Percentiles rank a stretch among this genome's conserved stretches.
These are phyloP conservation scores for Tricholoma matsutake DNA, from an alignment of 768 basidiomycete species.

Conservation along the genomic window DNA sequence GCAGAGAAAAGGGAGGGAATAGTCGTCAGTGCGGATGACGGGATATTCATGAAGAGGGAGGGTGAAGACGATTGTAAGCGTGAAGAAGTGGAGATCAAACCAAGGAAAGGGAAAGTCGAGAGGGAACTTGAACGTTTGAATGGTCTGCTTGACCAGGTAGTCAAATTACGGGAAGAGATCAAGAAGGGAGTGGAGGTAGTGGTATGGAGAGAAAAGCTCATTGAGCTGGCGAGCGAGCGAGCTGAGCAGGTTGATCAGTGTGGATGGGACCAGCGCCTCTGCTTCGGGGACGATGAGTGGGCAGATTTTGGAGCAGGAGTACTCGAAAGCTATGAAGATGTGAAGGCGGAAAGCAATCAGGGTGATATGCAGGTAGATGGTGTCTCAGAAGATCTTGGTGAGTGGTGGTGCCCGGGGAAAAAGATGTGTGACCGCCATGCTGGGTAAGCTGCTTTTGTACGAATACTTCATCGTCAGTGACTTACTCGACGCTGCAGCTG, in stretches of 20 bases:
- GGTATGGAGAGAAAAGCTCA: constrained; percentile 64
- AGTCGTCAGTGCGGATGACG: constrained; percentile 43
- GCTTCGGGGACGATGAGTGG: constrained; percentile 81
- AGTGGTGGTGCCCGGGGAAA: constrained; percentile 81
- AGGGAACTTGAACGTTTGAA: constrained; percentile 58
- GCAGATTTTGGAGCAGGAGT: constrained; percentile 63
- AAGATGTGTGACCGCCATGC: constrained; percentile 76
- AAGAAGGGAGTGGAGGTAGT: constrained; percentile 70
- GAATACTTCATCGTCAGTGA: constrained; percentile 5
- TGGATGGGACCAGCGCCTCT: constrained; percentile 87
- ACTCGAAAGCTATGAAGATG: constrained; percentile 65
- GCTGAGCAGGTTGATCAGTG: constrained; percentile 67
- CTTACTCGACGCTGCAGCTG: constrained; percentile 43
- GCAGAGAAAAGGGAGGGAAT: constrained; percentile 71
- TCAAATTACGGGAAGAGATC: constrained; percentile 58
- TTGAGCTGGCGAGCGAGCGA: constrained; percentile 65
- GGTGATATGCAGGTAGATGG: constrained; percentile 42
- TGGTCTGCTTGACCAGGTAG: constrained; percentile 51
- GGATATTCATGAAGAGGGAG: constrained; percentile 21
- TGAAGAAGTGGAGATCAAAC: constrained; percentile 18
- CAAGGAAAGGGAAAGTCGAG: constrained; percentile 45
- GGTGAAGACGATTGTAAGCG: constrained; percentile 21
- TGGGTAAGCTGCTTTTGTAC: constrained; percentile 45
- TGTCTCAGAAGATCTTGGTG: constrained; percentile 39
- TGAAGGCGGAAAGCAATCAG: constrained; percentile 31